Evolutionary conservation across 1,284 basidiomycete species (phyloP).

Genomic region (Wolfiporia cocos): DNA sequence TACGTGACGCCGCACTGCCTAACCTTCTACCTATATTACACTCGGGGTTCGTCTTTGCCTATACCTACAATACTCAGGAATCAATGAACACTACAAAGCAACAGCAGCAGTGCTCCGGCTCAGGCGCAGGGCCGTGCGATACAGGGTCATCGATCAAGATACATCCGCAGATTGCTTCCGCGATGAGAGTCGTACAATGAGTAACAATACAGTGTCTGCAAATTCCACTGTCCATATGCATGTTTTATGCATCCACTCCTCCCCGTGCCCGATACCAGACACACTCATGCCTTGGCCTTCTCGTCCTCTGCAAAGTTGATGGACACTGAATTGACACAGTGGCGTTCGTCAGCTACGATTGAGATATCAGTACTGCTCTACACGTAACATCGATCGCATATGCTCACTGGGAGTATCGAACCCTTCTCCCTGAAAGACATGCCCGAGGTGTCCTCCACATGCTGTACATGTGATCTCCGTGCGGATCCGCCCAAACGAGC

Average conservation of each 20-base stretch:
- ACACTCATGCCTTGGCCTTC: too few relatives aligned
- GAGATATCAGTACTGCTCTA: constrained; percentile 17
- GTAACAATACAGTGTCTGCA: too few relatives aligned
- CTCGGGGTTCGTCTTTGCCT: constrained; percentile 3
- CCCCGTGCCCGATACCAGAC: too few relatives aligned
- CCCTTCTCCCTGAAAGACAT: constrained; percentile 91
- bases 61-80: constrained; percentile 7
- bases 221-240: too few relatives aligned
- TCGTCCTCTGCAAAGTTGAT: constrained; percentile 66
- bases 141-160: too few relatives aligned
- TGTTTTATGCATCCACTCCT: too few relatives aligned
- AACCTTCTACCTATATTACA: constrained; percentile 9
- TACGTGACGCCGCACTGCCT: constrained; percentile 3
- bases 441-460: constrained; percentile 89
- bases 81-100: too few relatives aligned
- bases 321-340: constrained; percentile 90
- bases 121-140: too few relatives aligned
- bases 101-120: too few relatives aligned
- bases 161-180: too few relatives aligned
- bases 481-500: constrained; percentile 46
- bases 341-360: constrained; percentile 64
- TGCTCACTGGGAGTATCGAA: constrained; percentile 63
- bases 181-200: too few relatives aligned
- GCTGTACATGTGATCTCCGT: constrained; percentile 79
- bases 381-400: constrained; percentile 1